Evolutionary conservation across 1,284 basidiomycete genomes (phyloP), one percentile per base, ranked within the genome.

Genomic region (Inonotus obliquus): DNA sequence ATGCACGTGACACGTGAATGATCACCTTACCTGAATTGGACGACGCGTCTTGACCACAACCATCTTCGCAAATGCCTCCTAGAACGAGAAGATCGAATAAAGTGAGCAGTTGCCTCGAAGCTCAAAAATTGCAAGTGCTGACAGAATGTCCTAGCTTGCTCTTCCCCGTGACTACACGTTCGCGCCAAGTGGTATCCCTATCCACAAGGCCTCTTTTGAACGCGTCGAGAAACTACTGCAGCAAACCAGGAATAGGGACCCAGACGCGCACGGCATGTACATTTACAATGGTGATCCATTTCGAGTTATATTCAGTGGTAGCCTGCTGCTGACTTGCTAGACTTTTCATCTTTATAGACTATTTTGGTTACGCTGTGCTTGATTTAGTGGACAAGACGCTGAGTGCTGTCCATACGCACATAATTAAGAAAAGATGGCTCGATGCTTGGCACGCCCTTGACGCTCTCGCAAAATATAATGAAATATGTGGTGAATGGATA

Each of bases 181-280:
- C 67, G 60, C 74, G 41, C 71, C 69, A 39, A 54, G 66, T 37
- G 66, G 72, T 1, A 66, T 63, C 7, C 69, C 77, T 48, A 65
- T 78, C 45, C 74, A 75, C 7, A 53, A 59, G 49, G 67, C 70
- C 56, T 74, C 69, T 5, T 69, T 68, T 59, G 70, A 71, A 1
- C 62, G 71, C 11, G 59, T 71, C 10, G 37, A 68, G 11, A 72
- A 73, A 27, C 67, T 77, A 11, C 55, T 74, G 38, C 65, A 73
- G 39, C 65, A 76, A 61, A 68, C 73, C 4, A 63, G 68, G 10
- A 72, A 76, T n/a, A 67, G 76, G 37, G 69, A 77, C 63, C 76
- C 76, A 11, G 76, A 78, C 62, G 63, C 57, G 25, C 73, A 72
- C 57, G 72, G 70, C 55, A 75, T 78, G 71, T 75, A 76, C 60